These are phyloP conservation scores for Apiotrichum mycotoxinovorans DNA, from an alignment of 1,284 basidiomycete species.

Conservation along the genomic window DNA sequence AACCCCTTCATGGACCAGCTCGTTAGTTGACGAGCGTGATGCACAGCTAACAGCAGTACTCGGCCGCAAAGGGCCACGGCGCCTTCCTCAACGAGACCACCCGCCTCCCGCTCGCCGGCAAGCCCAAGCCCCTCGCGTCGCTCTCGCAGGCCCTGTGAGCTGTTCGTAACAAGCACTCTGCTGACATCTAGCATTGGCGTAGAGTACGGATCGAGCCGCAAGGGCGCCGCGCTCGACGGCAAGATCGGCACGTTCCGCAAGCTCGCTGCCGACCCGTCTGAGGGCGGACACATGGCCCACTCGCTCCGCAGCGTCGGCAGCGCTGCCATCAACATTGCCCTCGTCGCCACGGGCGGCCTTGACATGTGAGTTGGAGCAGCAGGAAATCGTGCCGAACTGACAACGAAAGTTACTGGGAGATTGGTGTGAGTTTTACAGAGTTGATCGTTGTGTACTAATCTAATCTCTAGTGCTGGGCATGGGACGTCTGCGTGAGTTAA, in stretches of 20 bases:
- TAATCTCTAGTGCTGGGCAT: constrained; percentile 58
- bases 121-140: constrained; percentile 66
- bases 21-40: constrained; percentile 42
- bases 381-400: constrained; percentile 7
- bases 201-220: constrained; percentile 79
- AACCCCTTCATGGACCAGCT: constrained; percentile 87
- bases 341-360: constrained; percentile 77
- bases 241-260: constrained; percentile 71
- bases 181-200: constrained; percentile 59
- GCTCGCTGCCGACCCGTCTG: constrained; percentile 68
- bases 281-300: constrained; percentile 80
- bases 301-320: constrained; percentile 77
- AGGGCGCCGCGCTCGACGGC: constrained; percentile 64
- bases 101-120: constrained; percentile 67
- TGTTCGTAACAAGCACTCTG: constrained; percentile 15
- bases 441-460: not conserved
- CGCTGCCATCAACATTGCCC: constrained; percentile 76
- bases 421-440: constrained; percentile 58
- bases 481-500: constrained; percentile 73
- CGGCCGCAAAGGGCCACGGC: constrained; percentile 72
- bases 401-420: constrained; percentile 63
- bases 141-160: constrained; percentile 68
- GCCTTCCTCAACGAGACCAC: constrained; percentile 65
- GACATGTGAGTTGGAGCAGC: constrained; percentile 69
- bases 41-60: constrained; percentile 62